A percentile compares a stretch with the other conserved stretches of the same genome.
These are phyloP conservation scores for Parastagonospora avenae DNA, from an alignment of 2,329 filamentous ascomycete genomes.

Conservation along the genomic window DNA sequence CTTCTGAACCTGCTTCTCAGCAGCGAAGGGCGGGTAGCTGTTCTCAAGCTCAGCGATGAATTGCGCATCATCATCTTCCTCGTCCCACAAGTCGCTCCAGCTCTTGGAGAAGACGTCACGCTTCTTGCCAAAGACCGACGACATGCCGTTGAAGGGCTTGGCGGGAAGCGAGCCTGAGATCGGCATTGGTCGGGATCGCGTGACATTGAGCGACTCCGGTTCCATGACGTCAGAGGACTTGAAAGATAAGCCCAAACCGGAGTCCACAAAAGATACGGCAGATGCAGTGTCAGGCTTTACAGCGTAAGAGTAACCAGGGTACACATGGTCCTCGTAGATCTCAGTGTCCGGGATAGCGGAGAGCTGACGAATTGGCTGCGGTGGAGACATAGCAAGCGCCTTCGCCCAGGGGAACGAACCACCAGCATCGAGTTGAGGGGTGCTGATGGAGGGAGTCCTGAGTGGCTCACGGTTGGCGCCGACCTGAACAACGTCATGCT, in stretches of 20 bases:
- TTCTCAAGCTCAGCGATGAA: conserved; percentile 63
- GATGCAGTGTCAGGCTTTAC: conserved; percentile 78
- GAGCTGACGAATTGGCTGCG: conserved; percentile 76
- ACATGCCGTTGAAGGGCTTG: conserved; percentile 71
- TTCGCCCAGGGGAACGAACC: conserved; percentile 96
- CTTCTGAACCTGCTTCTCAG: conserved; percentile 44
- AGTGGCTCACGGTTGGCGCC: conserved; percentile 91
- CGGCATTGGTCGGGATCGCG: conserved; percentile 72
- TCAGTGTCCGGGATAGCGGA: conserved; percentile 82
- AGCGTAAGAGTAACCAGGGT: conserved; percentile 80
- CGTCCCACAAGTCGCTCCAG: conserved; percentile 98
- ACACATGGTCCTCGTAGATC: conserved; percentile 83
- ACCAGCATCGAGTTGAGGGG: conserved; percentile 73
- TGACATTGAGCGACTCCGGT: conserved; percentile 54
- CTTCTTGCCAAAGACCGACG: conserved; percentile 78
- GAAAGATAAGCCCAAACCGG: conserved; percentile 79
- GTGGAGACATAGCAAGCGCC: conserved; percentile 77
- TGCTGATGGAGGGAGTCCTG: conserved; percentile 92
- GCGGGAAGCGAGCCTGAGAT: conserved; percentile 79
- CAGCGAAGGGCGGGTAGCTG: conserved; percentile 54
- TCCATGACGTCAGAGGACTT: conserved; percentile 64
- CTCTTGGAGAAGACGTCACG: conserved; percentile 89
- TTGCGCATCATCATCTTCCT: conserved; percentile 79
- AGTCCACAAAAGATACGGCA: conserved; percentile 82
- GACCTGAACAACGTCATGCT: conserved; percentile 76